Conservation (phyloP, 1,139 yeast genomes). For the Hyphopichia wangnamkhiaoensis region DNA sequence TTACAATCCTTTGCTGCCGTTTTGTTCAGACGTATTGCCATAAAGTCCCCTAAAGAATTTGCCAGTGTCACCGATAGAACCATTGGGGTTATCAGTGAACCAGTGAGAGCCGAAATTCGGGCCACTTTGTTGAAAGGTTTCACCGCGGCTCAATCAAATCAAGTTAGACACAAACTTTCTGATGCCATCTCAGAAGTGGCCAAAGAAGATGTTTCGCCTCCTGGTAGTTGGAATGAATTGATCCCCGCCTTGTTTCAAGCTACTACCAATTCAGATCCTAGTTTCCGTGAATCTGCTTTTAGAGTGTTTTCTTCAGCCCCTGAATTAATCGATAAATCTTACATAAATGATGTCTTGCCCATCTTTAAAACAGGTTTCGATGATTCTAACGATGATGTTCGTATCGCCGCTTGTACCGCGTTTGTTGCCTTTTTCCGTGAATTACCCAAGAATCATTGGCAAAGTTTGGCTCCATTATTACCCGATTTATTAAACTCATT, state of each 20-base stretch:
- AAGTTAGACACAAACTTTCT: constrained; percentile 85
- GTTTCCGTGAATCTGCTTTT: constrained; percentile 86
- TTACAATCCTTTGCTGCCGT: constrained; percentile 78
- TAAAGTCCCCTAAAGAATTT: constrained; percentile 68
- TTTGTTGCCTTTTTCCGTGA: constrained; percentile 87
- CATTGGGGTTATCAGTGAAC: constrained; percentile 65
- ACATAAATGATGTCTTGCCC: constrained; percentile 60
- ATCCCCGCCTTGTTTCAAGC: constrained; percentile 76
- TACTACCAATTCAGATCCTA: constrained; percentile 59
- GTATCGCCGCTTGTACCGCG: constrained; percentile 90
- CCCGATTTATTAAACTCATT: constrained; percentile 84
- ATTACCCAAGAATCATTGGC: constrained; percentile 79
- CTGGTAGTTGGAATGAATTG: constrained; percentile 73
- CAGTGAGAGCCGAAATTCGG: constrained; percentile 65
- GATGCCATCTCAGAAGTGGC: constrained; percentile 96
- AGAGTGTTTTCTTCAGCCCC: constrained; percentile 88
- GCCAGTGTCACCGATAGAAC: constrained; percentile 72
- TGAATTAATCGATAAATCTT: constrained; percentile 62
- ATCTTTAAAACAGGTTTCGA: constrained; percentile 78
- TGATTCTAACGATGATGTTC: constrained; percentile 76
- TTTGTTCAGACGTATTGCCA: constrained; percentile 81
- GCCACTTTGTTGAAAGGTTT: constrained; percentile 72
- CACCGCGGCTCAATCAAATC: constrained; percentile 57
- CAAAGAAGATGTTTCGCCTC: constrained; percentile 54
- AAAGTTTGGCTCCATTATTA: constrained; percentile 68